phyloP scores from a whole-genome alignment of 2,329 filamentous ascomycete species.

The Alternaria conjuncta region DNA sequence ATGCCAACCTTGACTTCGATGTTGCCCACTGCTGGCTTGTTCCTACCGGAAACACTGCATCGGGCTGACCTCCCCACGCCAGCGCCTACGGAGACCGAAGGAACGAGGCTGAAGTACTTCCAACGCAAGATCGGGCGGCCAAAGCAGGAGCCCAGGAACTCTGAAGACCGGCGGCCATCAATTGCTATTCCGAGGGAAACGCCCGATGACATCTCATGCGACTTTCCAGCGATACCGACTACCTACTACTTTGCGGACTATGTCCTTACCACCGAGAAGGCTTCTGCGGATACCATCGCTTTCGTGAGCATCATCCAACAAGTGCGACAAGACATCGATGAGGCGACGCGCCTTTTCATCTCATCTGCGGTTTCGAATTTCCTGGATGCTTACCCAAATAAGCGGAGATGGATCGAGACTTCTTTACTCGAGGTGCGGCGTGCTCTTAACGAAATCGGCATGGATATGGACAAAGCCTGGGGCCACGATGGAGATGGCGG shows the following conservation, averaged over 20 bases:
- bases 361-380: conserved; percentile 28
- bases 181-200: conserved; percentile 2
- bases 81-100: conserved; percentile 5
- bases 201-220: conserved; percentile 14
- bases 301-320: conserved; percentile 36
- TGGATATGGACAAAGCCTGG: conserved; percentile 34
- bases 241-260: conserved; percentile 39
- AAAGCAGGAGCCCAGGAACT: conserved; percentile 4
- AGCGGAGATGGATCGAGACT: conserved; percentile 33
- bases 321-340: conserved; percentile 34
- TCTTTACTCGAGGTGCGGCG: conserved; percentile 30
- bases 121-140: conserved; percentile 17
- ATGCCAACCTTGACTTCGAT: conserved; percentile 7
- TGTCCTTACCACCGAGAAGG: conserved; percentile 25
- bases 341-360: conserved; percentile 35
- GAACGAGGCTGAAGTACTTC: conserved; percentile 17
- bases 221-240: conserved; percentile 29
- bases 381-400: conserved; percentile 29
- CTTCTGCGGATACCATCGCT: conserved; percentile 29
- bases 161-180: conserved; percentile 14
- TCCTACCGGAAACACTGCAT: conserved; percentile 27
- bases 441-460: conserved; percentile 39
- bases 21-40: conserved; percentile 24
- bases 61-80: not conserved
- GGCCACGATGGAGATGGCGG: conserved; percentile 29